Evolutionary conservation across 1,284 basidiomycete genomes (phyloP).

Genomic region (Tilletia caries): DNA sequence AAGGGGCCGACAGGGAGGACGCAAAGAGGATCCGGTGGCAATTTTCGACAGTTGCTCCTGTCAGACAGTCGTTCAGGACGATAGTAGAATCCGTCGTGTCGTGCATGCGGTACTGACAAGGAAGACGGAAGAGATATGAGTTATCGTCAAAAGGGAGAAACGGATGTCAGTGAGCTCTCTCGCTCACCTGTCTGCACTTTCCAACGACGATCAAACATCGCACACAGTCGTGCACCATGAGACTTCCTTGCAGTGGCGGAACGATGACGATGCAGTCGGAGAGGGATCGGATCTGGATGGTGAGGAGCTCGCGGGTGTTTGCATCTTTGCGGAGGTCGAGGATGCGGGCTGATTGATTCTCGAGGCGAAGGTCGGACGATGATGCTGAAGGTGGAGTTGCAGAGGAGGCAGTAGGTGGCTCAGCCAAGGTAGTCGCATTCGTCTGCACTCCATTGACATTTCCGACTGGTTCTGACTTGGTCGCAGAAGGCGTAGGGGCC

Average conservation of each 20-base stretch:
- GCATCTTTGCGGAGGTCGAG: not conserved
- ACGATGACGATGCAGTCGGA: not conserved
- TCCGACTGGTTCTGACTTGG: not conserved
- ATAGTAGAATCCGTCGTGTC: not conserved
- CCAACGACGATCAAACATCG: not conserved
- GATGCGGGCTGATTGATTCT: not conserved
- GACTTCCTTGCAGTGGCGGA: not conserved
- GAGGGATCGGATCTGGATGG: not conserved
- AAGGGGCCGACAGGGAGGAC: not conserved
- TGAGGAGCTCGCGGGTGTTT: not conserved
- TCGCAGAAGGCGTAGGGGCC: not conserved
- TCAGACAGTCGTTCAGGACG: not conserved
- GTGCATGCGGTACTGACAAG: slow-evolving; percentile 5
- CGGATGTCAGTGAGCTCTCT: not conserved
- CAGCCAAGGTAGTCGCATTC: not conserved
- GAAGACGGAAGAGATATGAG: not conserved
- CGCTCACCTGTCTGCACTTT: not conserved
- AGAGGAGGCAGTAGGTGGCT: not conserved
- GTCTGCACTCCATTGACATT: not conserved
- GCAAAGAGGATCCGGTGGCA: slow-evolving; percentile 2
- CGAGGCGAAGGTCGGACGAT: not conserved
- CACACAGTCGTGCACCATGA: slow-evolving; percentile 3
- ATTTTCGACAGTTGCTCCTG: slow-evolving; percentile 9
- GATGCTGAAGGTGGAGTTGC: not conserved
- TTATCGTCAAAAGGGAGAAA: not conserved